Evolutionary conservation across 1,284 basidiomycete species (phyloP), one percentile per base, ranked within the genome.

Genomic region (Cryptococcus maquisensis): DNA sequence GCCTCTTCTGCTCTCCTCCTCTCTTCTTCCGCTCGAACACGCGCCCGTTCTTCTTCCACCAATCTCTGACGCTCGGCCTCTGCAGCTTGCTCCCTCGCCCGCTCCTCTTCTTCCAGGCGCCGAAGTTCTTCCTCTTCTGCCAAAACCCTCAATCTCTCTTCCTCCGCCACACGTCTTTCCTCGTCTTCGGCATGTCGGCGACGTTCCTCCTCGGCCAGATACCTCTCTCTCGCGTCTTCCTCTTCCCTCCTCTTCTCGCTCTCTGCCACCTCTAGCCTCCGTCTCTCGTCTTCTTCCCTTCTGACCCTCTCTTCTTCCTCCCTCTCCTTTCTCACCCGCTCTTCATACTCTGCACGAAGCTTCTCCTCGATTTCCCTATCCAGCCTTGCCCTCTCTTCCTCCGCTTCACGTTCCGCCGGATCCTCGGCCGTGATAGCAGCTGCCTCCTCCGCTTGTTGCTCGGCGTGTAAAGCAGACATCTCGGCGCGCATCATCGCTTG

Each of bases 211-310:
- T 61, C 56, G 4, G 54, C 54, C 35, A 47, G 45, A 21, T 50
- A 47, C 42, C 47, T n/a, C 16, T 36, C 46, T 18, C 40, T 32
- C 56, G 55, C 56, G 39, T 60, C 59, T n/a, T 41, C 45, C 23
- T 49, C 44, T 1, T 51, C 44, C 36, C 53, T 59, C 56, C 12
- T 21, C 40, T 36, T 50, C 21, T 40, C 46, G 10, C n/a, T n/a
- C 56, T 57, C 54, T 42, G 57, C 59, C n/a, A 10, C 24, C 10
- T 44, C 36, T 4, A 53, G 39, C 37, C 52, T 39, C 15, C 16
- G 40, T 46, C 46, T 35, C 42, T 54, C 54, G 35, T 62, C 58
- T 18, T 50, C 57, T 37, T 60, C 49, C 46, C 43, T 3, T 32
- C 48, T 51, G 2, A 41, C 36, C 20, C 50, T 47, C 36, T 54